A percentile compares a stretch with the other conserved stretches of the same genome.
Conservation (phyloP, 805 yeast genomes). For the Yarrowia sp. region DNA sequence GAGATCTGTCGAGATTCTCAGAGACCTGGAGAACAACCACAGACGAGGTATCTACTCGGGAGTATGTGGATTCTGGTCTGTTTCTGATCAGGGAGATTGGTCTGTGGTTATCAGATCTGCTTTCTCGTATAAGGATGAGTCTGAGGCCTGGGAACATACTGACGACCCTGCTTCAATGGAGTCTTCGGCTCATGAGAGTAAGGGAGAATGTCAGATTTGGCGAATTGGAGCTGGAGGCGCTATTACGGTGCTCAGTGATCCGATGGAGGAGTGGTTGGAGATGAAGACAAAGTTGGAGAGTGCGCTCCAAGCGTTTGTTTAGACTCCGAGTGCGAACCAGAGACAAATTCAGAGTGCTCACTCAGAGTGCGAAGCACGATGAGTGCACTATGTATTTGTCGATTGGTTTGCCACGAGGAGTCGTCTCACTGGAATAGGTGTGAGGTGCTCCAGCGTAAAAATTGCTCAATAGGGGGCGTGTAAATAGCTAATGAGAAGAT, state of each 20-base stretch:
- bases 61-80: conserved; percentile 92
- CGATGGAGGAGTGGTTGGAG: conserved; percentile 89
- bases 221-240: conserved; percentile 99
- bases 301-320: conserved; percentile 67
- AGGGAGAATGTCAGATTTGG: conserved; percentile 48
- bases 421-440: too few relatives aligned
- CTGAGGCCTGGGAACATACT: conserved; percentile 34
- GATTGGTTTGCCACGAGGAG: too few relatives aligned
- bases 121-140: conserved; percentile 59
- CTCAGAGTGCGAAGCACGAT: too few relatives aligned
- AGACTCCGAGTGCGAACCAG: too few relatives aligned
- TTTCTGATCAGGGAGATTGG: conserved; percentile 89
- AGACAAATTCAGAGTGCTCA: too few relatives aligned
- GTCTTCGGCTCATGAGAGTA: neutral
- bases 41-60: conserved; percentile 90
- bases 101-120: conserved; percentile 89
- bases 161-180: conserved; percentile 31
- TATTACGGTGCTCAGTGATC: conserved; percentile 79
- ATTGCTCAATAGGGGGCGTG: neutral
- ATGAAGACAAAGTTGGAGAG: conserved; percentile 77
- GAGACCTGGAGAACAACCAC: conserved; percentile 50
- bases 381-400: too few relatives aligned
- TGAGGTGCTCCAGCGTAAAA: too few relatives aligned
- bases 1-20: conserved; percentile 81
- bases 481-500: conserved; percentile 5